Evolutionary conservation across 179 eudicot genomes (phyloP).

Genomic region (Carnegiea gigantea): DNA sequence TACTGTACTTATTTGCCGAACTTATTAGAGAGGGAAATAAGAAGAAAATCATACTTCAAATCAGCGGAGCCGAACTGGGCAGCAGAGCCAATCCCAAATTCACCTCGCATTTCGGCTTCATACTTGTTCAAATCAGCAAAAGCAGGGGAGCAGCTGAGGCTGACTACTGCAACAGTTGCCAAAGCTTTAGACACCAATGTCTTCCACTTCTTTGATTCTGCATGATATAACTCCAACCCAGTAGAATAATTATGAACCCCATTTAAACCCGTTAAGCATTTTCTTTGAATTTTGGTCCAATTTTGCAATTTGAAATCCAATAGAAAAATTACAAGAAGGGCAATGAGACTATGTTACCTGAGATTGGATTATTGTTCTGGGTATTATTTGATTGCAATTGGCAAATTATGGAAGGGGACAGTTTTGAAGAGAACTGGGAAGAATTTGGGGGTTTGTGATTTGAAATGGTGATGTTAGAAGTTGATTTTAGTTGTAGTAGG

Average conservation of each 20-base stretch:
- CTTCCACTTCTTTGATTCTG: slow-evolving; percentile 60
- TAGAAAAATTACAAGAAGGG: background rate
- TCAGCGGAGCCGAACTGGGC: slow-evolving; percentile 98
- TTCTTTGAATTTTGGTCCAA: too few relatives aligned
- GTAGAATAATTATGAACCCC: too few relatives aligned
- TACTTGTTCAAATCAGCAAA: slow-evolving; percentile 81
- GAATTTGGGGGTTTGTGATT: slow-evolving; percentile 15
- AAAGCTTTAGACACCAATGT: slow-evolving; percentile 59
- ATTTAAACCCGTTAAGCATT: too few relatives aligned
- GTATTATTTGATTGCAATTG: background rate
- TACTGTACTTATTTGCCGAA: too few relatives aligned
- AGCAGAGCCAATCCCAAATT: slow-evolving; percentile 96
- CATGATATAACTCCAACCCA: background rate
- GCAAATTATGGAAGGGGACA: slow-evolving; percentile 20
- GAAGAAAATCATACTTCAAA: slow-evolving; percentile 47
- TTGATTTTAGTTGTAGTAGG: slow-evolving; percentile 44
- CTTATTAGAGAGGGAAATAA: background rate
- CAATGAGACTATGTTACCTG: background rate
- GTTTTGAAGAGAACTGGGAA: background rate
- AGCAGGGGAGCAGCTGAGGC: slow-evolving; percentile 56
- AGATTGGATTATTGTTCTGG: background rate
- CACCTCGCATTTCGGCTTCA: slow-evolving; percentile 88
- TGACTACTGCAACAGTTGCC: slow-evolving; percentile 66
- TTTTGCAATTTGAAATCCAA: too few relatives aligned
- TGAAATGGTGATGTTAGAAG: slow-evolving; percentile 9